These are phyloP conservation scores for Holtermanniella nyarrowii DNA, from an alignment of 768 basidiomycete genomes.

Conservation along the genomic window DNA sequence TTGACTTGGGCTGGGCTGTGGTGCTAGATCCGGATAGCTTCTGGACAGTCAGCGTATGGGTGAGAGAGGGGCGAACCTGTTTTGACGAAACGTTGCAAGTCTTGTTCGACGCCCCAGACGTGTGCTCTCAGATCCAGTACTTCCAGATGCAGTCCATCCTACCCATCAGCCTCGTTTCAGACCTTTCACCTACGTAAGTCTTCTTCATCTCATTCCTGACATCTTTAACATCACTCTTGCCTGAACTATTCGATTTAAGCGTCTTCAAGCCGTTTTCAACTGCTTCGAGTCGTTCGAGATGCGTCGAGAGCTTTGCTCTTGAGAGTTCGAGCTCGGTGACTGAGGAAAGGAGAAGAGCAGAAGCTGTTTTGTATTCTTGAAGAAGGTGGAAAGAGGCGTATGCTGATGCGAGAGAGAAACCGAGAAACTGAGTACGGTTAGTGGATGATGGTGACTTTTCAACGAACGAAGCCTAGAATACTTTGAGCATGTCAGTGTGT, in stretches of 20 bases:
- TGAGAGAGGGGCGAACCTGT: conserved; percentile 17
- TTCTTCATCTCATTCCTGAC: conserved; percentile 77
- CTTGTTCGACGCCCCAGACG: conserved; percentile 42
- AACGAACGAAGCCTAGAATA: conserved; percentile 30
- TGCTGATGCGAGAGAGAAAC: conserved; percentile 79
- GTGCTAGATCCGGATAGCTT: not conserved
- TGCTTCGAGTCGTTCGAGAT: conserved; percentile 48
- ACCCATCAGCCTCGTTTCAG: not conserved
- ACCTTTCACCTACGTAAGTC: conserved; percentile 47
- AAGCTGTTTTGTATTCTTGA: conserved; percentile 82
- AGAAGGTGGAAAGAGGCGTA: conserved; percentile 76
- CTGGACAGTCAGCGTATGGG: not conserved
- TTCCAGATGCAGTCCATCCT: conserved; percentile 41
- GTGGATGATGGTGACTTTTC: not conserved
- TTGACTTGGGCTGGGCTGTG: not conserved
- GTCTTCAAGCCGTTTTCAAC: conserved; percentile 84
- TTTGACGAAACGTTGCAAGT: conserved; percentile 31
- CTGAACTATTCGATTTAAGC: conserved; percentile 53
- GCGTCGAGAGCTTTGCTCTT: conserved; percentile 54
- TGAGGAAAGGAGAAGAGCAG: conserved; percentile 74
- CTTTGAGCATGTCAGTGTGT: conserved; percentile 3
- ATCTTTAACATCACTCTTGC: conserved; percentile 69
- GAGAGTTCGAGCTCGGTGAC: conserved; percentile 75
- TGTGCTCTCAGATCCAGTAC: conserved; percentile 39
- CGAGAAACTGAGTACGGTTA: conserved; percentile 49